Percentiles rank a stretch among this genome's conserved stretches.
These are phyloP conservation scores for Amanita inopinata DNA, from an alignment of 768 basidiomycete species.

Conservation along the genomic window DNA sequence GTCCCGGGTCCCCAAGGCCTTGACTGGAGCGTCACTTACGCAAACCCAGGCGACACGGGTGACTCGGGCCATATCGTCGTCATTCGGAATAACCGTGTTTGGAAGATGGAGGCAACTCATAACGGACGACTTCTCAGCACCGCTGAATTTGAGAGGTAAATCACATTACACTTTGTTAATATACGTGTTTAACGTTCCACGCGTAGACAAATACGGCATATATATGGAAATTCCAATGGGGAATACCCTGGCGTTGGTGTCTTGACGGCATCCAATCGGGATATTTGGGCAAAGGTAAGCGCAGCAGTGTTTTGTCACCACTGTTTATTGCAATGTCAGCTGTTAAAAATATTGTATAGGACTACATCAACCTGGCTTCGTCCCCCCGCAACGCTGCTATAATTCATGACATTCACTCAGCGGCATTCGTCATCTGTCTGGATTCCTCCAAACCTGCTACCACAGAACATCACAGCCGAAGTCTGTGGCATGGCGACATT, in stretches of 20 bases:
- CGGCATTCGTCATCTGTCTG: conserved; percentile 78
- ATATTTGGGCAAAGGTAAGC: conserved; percentile 78
- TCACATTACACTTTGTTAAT: neutral
- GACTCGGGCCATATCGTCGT: conserved; percentile 76
- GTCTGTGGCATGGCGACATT: conserved; percentile 75
- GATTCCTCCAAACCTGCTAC: conserved; percentile 50
- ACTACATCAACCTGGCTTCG: conserved; percentile 50
- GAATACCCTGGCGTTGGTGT: conserved; percentile 71
- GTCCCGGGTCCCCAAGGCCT: conserved; percentile 63
- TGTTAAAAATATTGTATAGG: conserved; percentile 28
- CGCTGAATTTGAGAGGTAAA: conserved; percentile 54
- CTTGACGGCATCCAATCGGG: conserved; percentile 71
- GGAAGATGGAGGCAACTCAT: conserved; percentile 61
- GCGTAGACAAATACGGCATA: conserved; percentile 66
- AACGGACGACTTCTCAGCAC: conserved; percentile 53
- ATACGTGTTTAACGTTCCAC: neutral
- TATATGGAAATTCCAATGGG: conserved; percentile 53
- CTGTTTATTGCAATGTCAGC: conserved; percentile 1
- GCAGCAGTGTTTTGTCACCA: neutral
- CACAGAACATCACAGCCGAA: conserved; percentile 53
- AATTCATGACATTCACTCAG: conserved; percentile 68
- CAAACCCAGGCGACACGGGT: conserved; percentile 43
- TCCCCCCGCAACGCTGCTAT: conserved; percentile 54
- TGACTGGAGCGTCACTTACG: conserved; percentile 72
- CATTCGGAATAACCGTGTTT: conserved; percentile 75